Conservation (phyloP, 2,329 filamentous ascomycete species). For the Drechmeria coniospora region DNA sequence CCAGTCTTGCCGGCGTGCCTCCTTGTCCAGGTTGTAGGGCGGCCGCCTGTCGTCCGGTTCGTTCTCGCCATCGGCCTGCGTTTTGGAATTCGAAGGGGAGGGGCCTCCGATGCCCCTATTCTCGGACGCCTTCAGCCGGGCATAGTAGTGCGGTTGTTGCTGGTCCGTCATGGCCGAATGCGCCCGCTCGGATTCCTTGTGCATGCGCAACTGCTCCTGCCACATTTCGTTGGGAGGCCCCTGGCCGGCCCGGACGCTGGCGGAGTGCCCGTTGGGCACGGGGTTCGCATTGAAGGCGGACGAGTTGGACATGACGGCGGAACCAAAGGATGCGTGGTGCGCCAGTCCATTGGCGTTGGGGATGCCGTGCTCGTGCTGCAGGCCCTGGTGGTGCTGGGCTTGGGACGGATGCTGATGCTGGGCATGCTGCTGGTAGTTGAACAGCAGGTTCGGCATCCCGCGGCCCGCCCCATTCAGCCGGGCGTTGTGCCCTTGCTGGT, state of each 20-base stretch:
- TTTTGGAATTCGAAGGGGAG: conserved; percentile 31
- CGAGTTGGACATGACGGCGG: conserved; percentile 42
- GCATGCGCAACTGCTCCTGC: conserved; percentile 72
- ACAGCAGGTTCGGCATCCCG: conserved; percentile 51
- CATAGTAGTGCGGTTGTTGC: conserved; percentile 55
- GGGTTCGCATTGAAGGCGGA: conserved; percentile 40
- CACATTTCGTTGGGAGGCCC: conserved; percentile 54
- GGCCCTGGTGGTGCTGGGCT: conserved; percentile 44
- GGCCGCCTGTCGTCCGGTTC: conserved; percentile 41
- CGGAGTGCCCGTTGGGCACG: conserved; percentile 41
- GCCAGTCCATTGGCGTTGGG: conserved; percentile 38
- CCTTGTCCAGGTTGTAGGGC: conserved; percentile 50
- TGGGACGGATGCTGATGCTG: conserved; percentile 49
- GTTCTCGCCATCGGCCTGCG: conserved; percentile 33
- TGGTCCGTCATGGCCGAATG: conserved; percentile 56
- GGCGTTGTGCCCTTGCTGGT: conserved; percentile 58
- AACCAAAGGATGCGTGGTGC: conserved; percentile 21
- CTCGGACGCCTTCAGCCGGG: conserved; percentile 51
- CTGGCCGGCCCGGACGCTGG: conserved; percentile 32
- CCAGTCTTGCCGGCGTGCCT: conserved; percentile 68
- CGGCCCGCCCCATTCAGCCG: conserved; percentile 47
- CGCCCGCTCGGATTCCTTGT: conserved; percentile 59
- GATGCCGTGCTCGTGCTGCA: conserved; percentile 42
- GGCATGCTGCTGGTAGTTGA: conserved; percentile 50
- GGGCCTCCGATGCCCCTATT: conserved; percentile 51